phyloP scores from a whole-genome alignment of 768 basidiomycete genomes.

The Tulasnella sp. region DNA sequence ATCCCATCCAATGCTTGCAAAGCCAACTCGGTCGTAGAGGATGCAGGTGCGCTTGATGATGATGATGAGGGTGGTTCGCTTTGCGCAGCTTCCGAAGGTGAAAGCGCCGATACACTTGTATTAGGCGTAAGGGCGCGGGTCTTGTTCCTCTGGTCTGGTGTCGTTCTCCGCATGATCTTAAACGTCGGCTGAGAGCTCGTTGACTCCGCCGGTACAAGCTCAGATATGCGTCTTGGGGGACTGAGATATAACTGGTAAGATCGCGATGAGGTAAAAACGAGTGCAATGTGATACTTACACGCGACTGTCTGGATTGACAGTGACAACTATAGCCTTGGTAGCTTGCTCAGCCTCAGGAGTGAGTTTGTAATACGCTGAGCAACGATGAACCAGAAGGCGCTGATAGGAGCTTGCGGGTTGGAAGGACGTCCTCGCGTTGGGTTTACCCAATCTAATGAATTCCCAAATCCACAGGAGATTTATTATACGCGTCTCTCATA shows the following conservation, averaged over 20 bases:
- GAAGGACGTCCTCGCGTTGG: conserved; percentile 40
- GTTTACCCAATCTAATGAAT: conserved; percentile 10
- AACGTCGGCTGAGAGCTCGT: conserved; percentile 56
- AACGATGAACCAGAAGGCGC: conserved; percentile 74
- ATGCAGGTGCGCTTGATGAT: not conserved
- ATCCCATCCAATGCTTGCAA: not conserved
- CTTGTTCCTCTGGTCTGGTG: conserved; percentile 32
- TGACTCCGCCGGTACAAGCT: conserved; percentile 66
- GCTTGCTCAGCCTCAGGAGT: conserved; percentile 52
- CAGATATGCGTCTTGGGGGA: conserved; percentile 55
- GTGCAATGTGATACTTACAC: conserved; percentile 42
- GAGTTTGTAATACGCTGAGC: conserved; percentile 71
- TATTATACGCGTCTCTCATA: no score
- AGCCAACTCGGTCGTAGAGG: not conserved
- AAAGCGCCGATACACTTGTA: not conserved
- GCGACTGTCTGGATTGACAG: conserved; percentile 50
- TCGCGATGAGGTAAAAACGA: not conserved
- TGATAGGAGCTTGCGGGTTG: conserved; percentile 69
- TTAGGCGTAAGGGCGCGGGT: not conserved
- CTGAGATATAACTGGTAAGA: conserved; percentile 31
- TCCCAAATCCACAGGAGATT: no score
- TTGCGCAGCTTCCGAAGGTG: not conserved
- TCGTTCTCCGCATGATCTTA: conserved; percentile 73
- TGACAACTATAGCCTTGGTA: conserved; percentile 52
- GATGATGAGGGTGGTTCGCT: not conserved